These are phyloP conservation scores for Clarireedia paspali DNA, from an alignment of 2,329 filamentous ascomycete genomes.

Conservation along the genomic window DNA sequence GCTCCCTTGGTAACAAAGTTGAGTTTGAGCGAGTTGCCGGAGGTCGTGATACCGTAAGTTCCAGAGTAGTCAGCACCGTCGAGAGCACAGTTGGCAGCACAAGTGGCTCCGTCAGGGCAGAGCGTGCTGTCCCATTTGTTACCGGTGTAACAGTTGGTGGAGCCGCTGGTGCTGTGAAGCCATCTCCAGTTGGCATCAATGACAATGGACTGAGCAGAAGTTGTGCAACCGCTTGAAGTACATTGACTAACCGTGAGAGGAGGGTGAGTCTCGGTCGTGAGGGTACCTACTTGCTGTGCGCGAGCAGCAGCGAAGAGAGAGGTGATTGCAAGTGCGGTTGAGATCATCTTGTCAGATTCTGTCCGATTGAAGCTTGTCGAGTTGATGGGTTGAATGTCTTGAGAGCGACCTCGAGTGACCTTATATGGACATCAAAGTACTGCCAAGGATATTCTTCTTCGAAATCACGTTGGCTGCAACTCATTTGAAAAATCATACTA, in stretches of 20 bases:
- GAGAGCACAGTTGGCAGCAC: constrained; percentile 44
- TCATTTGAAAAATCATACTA: not conserved
- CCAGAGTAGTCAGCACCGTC: constrained; percentile 45
- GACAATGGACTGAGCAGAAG: constrained; percentile 40
- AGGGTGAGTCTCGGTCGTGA: constrained; percentile 42
- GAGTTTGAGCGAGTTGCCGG: constrained; percentile 44
- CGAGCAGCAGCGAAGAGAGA: constrained; percentile 36
- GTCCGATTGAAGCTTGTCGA: not conserved
- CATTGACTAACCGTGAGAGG: constrained; percentile 45
- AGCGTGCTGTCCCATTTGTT: constrained; percentile 36
- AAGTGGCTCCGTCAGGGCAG: constrained; percentile 37
- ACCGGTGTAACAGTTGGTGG: constrained; percentile 35
- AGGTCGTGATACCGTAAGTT: constrained; percentile 49
- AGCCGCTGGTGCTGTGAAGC: constrained; percentile 41
- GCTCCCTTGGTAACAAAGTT: constrained; percentile 48
- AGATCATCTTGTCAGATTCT: constrained; percentile 23
- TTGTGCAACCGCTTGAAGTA: constrained; percentile 40
- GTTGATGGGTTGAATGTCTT: not conserved
- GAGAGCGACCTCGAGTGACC: constrained; percentile 7
- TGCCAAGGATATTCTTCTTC: not conserved
- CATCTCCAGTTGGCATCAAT: constrained; percentile 54
- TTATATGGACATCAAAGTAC: constrained; percentile 18
- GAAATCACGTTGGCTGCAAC: no score
- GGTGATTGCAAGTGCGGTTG: constrained; percentile 33
- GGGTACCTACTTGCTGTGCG: constrained; percentile 42